A percentile compares a stretch with the other conserved stretches of the same genome.
These are phyloP conservation scores for Gentiana straminea DNA, from an alignment of 257 asterid genomes.

Conservation along the genomic window DNA sequence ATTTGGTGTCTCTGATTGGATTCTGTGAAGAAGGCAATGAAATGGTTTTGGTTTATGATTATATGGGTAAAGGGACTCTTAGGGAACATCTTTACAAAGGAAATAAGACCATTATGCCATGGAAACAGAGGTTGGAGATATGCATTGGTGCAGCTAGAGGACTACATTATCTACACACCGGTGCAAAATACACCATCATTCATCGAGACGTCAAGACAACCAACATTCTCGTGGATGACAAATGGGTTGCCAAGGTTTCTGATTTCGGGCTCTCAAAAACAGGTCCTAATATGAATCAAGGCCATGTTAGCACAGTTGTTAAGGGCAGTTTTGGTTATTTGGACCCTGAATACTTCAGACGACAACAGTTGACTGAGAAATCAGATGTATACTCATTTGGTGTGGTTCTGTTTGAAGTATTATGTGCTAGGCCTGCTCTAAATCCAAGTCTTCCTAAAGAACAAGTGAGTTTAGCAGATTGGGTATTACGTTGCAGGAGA, in stretches of 20 bases:
- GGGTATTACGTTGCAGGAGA: conserved; percentile 53
- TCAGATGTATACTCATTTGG: conserved; percentile 87
- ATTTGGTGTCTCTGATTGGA: conserved; percentile 73
- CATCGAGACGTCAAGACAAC: conserved; percentile 88
- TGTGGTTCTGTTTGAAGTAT: conserved; percentile 73
- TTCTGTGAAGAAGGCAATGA: conserved; percentile 80
- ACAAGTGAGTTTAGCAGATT: conserved; percentile 80
- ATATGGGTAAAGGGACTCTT: conserved; percentile 74
- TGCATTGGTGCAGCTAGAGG: conserved; percentile 87
- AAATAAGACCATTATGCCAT: conserved; percentile 40
- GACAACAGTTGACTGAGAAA: conserved; percentile 75
- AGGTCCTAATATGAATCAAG: conserved; percentile 75
- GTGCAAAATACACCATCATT: conserved; percentile 79
- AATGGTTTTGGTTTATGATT: conserved; percentile 78
- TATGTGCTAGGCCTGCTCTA: conserved; percentile 66
- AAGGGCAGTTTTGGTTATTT: conserved; percentile 84
- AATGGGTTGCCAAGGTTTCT: conserved; percentile 88
- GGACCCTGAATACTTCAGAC: conserved; percentile 73
- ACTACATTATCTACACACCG: conserved; percentile 80
- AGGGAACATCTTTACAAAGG: conserved; percentile 82
- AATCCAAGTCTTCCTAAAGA: conserved; percentile 71
- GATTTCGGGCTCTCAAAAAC: conserved; percentile 83
- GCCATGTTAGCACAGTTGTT: conserved; percentile 77
- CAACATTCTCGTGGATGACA: conserved; percentile 68
- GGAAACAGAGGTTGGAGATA: conserved; percentile 72